Evolutionary conservation across 148 eudicot species (phyloP), one percentile per base, ranked within the genome.

Genomic region (Beta vulgaris): DNA sequence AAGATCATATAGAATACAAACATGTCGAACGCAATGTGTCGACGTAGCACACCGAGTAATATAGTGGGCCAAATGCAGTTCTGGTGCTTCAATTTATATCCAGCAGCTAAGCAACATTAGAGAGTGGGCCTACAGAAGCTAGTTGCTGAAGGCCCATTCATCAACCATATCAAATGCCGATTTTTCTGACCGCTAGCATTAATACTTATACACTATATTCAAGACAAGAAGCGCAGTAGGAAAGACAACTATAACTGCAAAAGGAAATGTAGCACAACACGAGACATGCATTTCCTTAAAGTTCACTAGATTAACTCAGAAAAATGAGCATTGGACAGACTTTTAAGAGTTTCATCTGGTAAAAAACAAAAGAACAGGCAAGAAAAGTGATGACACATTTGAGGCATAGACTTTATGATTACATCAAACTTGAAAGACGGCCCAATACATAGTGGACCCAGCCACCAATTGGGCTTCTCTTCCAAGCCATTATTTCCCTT

Each of bases 191-290:
- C 16, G 19, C 49, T 39, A 40, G 49, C 49, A 66, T 66, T 37
- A 37, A 40, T 66, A 25, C 49, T 57, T n/a, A n/a, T n/a, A n/a
- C n/a, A n/a, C n/a, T n/a, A n/a, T n/a, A 57, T 37, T 40, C 54
- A 72, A 9, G 46, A 39, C 26, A 57, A 7, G 12, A 58, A 40
- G 25, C 32, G 16, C 29, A 43, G 29, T 14, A 58, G 2, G 65
- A 5, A 26, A 58, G 25, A 72, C 16, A 72, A 10, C 75, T 18
- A 59, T 37, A 39, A 53, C 26, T 16, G 66, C 53, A 57, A 72
- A 57, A 40, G 36, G 53, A 58, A 53, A 72, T 15, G 37, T 72
- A 18, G 63, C 66, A 58, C 53, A 57, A 39, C 49, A 40, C 18
- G 8, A 40, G 7, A 66, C 69, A 65, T 65, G 14, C 69, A 65